Evolutionary conservation across 2,329 filamentous ascomycete genomes (phyloP).

Genomic region (Exophiala lecanii-corni): DNA sequence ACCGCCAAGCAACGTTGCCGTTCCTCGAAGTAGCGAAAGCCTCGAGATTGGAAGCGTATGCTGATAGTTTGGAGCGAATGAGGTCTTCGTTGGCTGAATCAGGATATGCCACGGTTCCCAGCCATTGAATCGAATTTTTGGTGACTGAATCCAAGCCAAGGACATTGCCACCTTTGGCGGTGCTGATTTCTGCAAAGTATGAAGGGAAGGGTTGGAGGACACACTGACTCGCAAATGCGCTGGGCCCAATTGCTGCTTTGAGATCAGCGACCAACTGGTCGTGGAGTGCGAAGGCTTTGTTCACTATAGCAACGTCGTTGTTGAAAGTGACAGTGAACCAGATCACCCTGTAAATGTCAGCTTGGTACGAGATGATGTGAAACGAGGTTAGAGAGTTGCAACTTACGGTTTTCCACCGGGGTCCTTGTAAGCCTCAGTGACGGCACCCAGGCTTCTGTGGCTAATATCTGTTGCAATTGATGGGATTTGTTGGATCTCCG

Average conservation of each 20-base stretch:
- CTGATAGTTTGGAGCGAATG: no score
- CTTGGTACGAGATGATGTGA: neutral
- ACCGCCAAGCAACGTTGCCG: no score
- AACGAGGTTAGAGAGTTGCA: no score
- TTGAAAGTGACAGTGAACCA: conserved; percentile 26
- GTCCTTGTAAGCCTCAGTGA: neutral
- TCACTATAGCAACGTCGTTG: conserved; percentile 22
- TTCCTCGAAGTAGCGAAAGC: no score
- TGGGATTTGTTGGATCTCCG: neutral
- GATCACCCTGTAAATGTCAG: conserved; percentile 11
- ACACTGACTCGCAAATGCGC: conserved; percentile 25
- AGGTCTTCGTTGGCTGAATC: no score
- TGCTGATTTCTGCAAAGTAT: conserved; percentile 32
- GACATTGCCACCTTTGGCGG: conserved; percentile 35
- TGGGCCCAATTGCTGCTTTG: conserved; percentile 13
- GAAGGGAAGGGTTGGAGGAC: conserved; percentile 41
- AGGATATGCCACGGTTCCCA: no score
- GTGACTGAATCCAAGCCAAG: conserved; percentile 33
- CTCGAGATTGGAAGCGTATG: no score
- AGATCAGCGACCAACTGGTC: conserved; percentile 17
- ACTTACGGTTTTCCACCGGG: conserved; percentile 1
- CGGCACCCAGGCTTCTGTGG: neutral
- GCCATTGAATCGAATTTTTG: conserved; percentile 33
- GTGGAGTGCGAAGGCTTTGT: conserved; percentile 18
- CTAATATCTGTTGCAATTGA: neutral